Evolutionary conservation across 441 rosid genomes (phyloP).

Genomic region (Erodium chrysanthum): DNA sequence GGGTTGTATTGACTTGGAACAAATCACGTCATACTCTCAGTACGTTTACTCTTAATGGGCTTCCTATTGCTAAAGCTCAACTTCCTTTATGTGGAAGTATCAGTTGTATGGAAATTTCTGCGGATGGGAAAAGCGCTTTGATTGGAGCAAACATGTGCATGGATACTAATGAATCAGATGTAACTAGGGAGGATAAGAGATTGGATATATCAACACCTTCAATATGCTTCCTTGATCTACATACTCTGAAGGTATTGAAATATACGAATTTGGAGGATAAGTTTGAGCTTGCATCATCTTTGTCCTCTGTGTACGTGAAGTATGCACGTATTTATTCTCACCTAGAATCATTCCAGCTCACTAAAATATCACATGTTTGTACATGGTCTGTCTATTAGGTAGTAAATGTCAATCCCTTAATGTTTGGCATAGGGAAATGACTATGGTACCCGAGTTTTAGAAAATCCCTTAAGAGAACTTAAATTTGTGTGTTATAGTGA

Average conservation of each 20-base stretch:
- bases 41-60: conserved; percentile 71
- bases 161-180: conserved; percentile 31
- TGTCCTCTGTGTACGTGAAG: not conserved
- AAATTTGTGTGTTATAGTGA: not conserved
- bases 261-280: not conserved
- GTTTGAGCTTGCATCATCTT: conserved; percentile 8
- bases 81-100: conserved; percentile 56
- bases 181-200: conserved; percentile 31
- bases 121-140: conserved; percentile 67
- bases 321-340: not conserved
- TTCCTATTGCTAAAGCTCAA: conserved; percentile 50
- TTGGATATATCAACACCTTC: conserved; percentile 62
- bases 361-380: not conserved
- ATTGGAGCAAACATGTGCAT: conserved; percentile 56
- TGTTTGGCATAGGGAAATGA: not conserved
- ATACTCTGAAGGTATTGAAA: conserved; percentile 60
- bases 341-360: not conserved
- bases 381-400: not conserved
- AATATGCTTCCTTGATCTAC: conserved; percentile 75
- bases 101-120: conserved; percentile 81
- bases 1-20: conserved; percentile 78
- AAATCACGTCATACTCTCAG: conserved; percentile 43
- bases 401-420: not conserved
- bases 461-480: not conserved
- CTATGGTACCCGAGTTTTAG: no score